Evolutionary conservation across 352 stramenopile species (phyloP), one percentile per base, ranked within the genome.

Genomic region (Pythium oligandrum): DNA sequence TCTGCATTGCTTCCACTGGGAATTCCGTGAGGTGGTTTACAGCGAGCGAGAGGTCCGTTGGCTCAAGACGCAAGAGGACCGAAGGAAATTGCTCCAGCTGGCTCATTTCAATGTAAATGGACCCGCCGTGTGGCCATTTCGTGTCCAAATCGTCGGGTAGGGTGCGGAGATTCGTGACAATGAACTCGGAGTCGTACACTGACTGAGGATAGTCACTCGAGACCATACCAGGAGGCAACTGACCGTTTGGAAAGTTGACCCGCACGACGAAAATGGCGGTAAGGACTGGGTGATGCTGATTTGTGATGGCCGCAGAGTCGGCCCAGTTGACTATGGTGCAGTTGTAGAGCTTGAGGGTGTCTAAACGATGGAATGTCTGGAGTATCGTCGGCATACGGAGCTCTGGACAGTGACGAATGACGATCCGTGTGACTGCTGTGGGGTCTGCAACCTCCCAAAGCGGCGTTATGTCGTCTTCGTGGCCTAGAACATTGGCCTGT

Each of bases 311-410:
- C 2, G 51, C 51, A 40, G 44, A 34, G 0, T 12, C 11, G n/a
- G 11, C 40, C 51, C 51, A 57, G 17, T 6, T 17, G 33, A 26
- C 33, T n/a, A 57, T 44, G 4, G 51, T 57, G n/a, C 48, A 54
- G 30, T 59, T 59, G 57, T 59, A 59, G 26, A 49, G 49, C 12
- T 64, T 51, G 26, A 64, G 9, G n/a, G 44, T 51, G 30, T 44
- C 38, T 3, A 64, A 9, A 12, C 54, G 54, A 1, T 31, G 46
- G 17, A 60, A 60, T 11, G 9, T 51, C 17, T 31, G 26, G 30
- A 64, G 30, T 1, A 26, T 26, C 7, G 43, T 30, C 11, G 51
- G 34, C 26, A 64, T 50, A 17, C 54, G 31, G 2, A 64, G 42
- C 0, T 31, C 36, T 4, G 51, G 38, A n/a, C 57, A 64, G 30